These are phyloP conservation scores for Dipodascus geniculatus DNA, from an alignment of 805 yeast genomes.

Conservation along the genomic window DNA sequence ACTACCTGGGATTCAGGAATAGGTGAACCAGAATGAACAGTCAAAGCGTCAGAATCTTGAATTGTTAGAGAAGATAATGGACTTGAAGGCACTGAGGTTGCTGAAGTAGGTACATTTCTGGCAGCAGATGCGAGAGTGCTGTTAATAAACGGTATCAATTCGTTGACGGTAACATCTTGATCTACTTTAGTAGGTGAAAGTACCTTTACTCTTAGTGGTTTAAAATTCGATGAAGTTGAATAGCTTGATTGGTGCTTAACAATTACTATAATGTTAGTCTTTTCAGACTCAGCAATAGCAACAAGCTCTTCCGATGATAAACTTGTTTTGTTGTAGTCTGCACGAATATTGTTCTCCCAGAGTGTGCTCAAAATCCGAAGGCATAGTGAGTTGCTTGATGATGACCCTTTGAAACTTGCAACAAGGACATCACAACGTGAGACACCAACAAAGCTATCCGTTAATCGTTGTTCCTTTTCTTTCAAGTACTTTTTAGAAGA, in stretches of 20 bases:
- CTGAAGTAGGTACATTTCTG: slow-evolving; percentile 28
- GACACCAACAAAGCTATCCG: slow-evolving; percentile 29
- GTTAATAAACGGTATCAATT: slow-evolving; percentile 38
- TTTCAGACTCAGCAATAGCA: slow-evolving; percentile 51
- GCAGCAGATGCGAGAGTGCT: slow-evolving; percentile 19
- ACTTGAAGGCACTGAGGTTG: background rate
- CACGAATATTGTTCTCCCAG: slow-evolving; percentile 71
- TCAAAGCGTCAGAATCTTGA: background rate
- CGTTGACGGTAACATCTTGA: slow-evolving; percentile 60
- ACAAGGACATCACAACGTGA: slow-evolving; percentile 74
- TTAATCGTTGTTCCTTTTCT: slow-evolving; percentile 23
- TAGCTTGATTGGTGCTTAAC: slow-evolving; percentile 53
- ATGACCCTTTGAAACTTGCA: slow-evolving; percentile 48
- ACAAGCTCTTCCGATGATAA: slow-evolving; percentile 50
- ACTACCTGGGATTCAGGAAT: slow-evolving; percentile 7
- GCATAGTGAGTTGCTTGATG: slow-evolving; percentile 44
- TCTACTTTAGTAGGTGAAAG: slow-evolving; percentile 40
- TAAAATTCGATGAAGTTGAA: slow-evolving; percentile 41
- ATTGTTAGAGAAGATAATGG: background rate
- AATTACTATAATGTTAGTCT: slow-evolving; percentile 65
- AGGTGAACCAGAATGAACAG: background rate
- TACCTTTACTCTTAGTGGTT: slow-evolving; percentile 57
- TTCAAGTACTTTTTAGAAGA: slow-evolving; percentile 11
- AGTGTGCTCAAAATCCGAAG: slow-evolving; percentile 48
- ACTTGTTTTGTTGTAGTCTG: slow-evolving; percentile 41